A percentile compares a stretch with the other conserved stretches of the same genome.
These are phyloP conservation scores for Acanthamoeba healyi DNA, from an alignment of 208 protist genomes.

Conservation along the genomic window DNA sequence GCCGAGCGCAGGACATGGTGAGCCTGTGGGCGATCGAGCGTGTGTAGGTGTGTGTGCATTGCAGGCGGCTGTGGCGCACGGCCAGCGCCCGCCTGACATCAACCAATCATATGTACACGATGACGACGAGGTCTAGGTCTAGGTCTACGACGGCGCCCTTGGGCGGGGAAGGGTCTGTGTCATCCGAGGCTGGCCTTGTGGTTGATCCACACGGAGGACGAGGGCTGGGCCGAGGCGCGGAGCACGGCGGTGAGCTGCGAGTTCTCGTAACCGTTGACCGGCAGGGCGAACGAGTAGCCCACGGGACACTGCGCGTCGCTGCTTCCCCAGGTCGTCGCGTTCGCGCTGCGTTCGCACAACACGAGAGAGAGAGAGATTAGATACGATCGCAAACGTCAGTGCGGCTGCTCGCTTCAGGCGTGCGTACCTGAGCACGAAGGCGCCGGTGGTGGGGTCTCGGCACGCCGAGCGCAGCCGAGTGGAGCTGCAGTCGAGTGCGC, in stretches of 20 bases:
- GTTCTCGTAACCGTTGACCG: conserved; percentile 9
- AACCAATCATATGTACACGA: no score
- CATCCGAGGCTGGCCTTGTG: no score
- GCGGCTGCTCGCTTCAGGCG: no score
- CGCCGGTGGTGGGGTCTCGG: neutral
- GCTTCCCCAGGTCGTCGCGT: neutral
- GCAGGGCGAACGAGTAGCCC: neutral
- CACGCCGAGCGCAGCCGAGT: neutral
- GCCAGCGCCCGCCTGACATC: no score
- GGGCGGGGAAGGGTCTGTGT: no score
- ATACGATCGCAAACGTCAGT: no score
- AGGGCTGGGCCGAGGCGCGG: neutral
- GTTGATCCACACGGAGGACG: conserved; percentile 29
- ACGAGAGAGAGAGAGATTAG: neutral
- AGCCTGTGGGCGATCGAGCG: no score
- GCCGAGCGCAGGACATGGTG: no score
- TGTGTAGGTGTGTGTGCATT: no score
- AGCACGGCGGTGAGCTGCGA: neutral
- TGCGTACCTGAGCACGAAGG: neutral
- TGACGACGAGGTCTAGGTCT: no score
- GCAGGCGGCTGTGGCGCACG: no score
- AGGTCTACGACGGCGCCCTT: no score
- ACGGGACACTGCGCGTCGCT: neutral
- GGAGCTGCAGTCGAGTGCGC: neutral
- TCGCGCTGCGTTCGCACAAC: neutral